Evolutionary conservation across 2,329 filamentous ascomycete genomes (phyloP).

Genomic region (Coniochaeta sp.): DNA sequence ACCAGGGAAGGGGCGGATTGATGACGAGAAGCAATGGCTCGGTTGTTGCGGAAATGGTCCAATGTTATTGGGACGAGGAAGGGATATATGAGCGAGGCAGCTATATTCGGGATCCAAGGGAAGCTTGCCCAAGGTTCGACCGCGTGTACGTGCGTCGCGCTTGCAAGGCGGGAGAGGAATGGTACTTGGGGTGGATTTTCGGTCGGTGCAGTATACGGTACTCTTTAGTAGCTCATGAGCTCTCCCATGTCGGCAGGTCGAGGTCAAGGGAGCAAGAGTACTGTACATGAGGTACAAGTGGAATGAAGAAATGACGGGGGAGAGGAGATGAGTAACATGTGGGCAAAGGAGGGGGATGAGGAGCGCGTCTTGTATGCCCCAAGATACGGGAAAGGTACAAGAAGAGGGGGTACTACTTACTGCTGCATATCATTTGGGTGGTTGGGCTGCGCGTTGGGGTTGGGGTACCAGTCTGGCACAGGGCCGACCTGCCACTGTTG

Average conservation of each 20-base stretch:
- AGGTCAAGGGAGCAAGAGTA: background rate
- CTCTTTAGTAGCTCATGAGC: slow-evolving; percentile 1
- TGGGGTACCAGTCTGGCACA: slow-evolving; percentile 48
- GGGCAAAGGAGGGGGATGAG: slow-evolving; percentile 4
- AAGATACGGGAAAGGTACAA: slow-evolving; percentile 20
- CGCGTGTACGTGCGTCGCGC: slow-evolving; percentile 2
- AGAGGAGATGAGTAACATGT: slow-evolving; percentile 1
- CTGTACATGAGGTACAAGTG: slow-evolving; percentile 3
- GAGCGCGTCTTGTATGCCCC: slow-evolving; percentile 5
- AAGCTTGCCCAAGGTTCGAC: slow-evolving; percentile 1
- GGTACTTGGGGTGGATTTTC: slow-evolving; percentile 1
- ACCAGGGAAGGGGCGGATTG: slow-evolving; percentile 5
- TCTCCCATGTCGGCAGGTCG: background rate
- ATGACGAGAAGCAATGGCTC: slow-evolving; percentile 5
- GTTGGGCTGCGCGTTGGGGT: slow-evolving; percentile 38
- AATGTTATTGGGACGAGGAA: background rate
- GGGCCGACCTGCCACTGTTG: slow-evolving; percentile 56
- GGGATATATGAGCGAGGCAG: background rate
- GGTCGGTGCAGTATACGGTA: background rate
- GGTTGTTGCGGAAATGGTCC: background rate
- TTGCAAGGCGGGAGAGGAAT: background rate
- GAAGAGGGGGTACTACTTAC: slow-evolving; percentile 36
- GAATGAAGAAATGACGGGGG: background rate
- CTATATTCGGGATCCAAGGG: slow-evolving; percentile 1
- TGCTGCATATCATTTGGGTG: slow-evolving; percentile 45